Percentiles rank a stretch among this genome's conserved stretches.
Conservation (phyloP, 768 basidiomycete genomes). For the Calvatia gigantea region DNA sequence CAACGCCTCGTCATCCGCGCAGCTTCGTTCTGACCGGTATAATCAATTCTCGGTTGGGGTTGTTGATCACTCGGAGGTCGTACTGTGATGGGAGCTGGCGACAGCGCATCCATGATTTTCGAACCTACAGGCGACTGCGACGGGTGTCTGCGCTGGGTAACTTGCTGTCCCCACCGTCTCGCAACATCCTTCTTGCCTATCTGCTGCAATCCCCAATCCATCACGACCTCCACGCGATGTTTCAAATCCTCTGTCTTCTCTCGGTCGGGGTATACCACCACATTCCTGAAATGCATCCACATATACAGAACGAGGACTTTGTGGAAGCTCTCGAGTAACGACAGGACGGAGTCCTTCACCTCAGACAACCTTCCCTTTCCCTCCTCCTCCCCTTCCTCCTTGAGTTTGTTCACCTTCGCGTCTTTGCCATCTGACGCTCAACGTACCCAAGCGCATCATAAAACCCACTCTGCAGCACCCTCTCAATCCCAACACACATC, state of each 20-base stretch:
- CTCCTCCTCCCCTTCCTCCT: not conserved
- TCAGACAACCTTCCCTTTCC: not conserved
- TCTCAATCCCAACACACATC: slow-evolving; percentile 23
- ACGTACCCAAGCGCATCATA: slow-evolving; percentile 39
- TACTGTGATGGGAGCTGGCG: no score
- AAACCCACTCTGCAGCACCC: slow-evolving; percentile 31
- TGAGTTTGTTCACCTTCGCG: slow-evolving; percentile 8
- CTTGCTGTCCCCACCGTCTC: not conserved
- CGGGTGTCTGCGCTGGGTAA: no score
- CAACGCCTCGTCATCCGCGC: not conserved
- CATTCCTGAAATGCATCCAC: slow-evolving; percentile 76
- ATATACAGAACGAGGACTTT: slow-evolving; percentile 74
- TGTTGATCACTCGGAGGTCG: no score
- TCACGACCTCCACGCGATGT: slow-evolving; percentile 4
- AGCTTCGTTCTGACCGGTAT: not conserved
- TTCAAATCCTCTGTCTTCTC: slow-evolving; percentile 3
- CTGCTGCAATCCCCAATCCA: slow-evolving; percentile 7
- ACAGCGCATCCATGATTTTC: no score
- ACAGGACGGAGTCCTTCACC: not conserved
- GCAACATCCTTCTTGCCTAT: not conserved
- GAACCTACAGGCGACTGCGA: no score
- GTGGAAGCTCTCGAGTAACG: slow-evolving; percentile 68
- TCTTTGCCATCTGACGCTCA: slow-evolving; percentile 31
- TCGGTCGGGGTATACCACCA: slow-evolving; percentile 51
- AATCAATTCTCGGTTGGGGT: not conserved